phyloP scores from a whole-genome alignment of 805 yeast species.

The Wickerhamomyces subpelliculosus region DNA sequence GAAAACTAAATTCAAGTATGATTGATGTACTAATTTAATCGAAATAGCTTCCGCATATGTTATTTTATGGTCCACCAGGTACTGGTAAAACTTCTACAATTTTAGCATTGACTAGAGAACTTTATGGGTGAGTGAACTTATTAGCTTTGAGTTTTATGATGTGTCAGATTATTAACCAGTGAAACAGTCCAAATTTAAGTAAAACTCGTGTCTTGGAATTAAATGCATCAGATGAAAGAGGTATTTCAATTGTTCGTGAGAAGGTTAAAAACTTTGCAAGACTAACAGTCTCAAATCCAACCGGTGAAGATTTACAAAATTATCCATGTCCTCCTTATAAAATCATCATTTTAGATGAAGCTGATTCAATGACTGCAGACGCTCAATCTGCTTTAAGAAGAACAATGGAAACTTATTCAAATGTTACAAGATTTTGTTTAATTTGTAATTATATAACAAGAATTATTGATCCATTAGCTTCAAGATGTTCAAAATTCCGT shows the following conservation, averaged over 20 bases:
- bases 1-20: not conserved
- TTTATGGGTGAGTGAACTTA: constrained; percentile 59
- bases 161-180: too few species aligned
- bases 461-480: constrained; percentile 93
- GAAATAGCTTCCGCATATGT: constrained; percentile 66
- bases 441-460: constrained; percentile 96
- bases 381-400: constrained; percentile 95
- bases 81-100: constrained; percentile 90
- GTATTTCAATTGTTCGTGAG: constrained; percentile 80
- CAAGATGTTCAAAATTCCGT: constrained; percentile 93
- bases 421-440: constrained; percentile 86
- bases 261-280: constrained; percentile 85
- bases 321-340: constrained; percentile 98
- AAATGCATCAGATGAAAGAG: constrained; percentile 89
- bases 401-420: constrained; percentile 90
- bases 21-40: not conserved
- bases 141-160: too few species aligned
- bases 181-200: constrained; percentile 55
- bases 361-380: constrained; percentile 95
- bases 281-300: constrained; percentile 73
- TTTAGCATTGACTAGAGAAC: constrained; percentile 70
- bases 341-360: constrained; percentile 87
- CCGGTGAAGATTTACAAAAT: constrained; percentile 54
- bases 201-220: constrained; percentile 72
- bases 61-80: constrained; percentile 92